phyloP scores from a whole-genome alignment of 2,329 filamentous ascomycete genomes.

The Lachnellula cervina region DNA sequence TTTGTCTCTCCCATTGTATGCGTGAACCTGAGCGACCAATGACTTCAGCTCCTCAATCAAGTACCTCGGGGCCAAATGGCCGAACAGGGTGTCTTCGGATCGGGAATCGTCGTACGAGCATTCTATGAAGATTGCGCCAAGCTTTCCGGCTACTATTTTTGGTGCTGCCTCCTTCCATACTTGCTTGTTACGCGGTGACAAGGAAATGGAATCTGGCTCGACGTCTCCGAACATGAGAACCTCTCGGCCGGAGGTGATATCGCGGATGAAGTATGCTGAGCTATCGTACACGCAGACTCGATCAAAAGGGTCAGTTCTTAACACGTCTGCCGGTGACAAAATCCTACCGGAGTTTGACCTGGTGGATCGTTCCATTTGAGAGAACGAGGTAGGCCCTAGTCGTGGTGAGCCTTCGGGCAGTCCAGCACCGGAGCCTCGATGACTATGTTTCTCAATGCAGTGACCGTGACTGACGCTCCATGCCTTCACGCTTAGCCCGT shows the following conservation, averaged over 20 bases:
- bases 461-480: slow-evolving; percentile 87
- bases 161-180: slow-evolving; percentile 88
- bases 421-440: slow-evolving; percentile 48
- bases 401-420: slow-evolving; percentile 1
- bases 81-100: slow-evolving; percentile 73
- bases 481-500: slow-evolving; percentile 82
- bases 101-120: slow-evolving; percentile 87
- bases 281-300: slow-evolving; percentile 71
- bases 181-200: slow-evolving; percentile 72
- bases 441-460: slow-evolving; percentile 70
- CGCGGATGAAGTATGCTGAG: slow-evolving; percentile 88
- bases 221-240: slow-evolving; percentile 94
- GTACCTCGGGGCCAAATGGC: slow-evolving; percentile 81
- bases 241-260: slow-evolving; percentile 64
- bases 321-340: background rate
- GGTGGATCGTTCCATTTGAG: background rate
- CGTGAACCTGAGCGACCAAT: slow-evolving; percentile 48
- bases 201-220: slow-evolving; percentile 81
- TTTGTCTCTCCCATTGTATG: slow-evolving; percentile 19
- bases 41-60: slow-evolving; percentile 71
- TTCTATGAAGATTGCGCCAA: slow-evolving; percentile 88
- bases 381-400: background rate
- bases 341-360: background rate
- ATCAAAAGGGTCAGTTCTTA: slow-evolving; percentile 1
- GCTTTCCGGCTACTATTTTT: slow-evolving; percentile 67